Conservation (phyloP, 768 basidiomycete genomes). For the Phylloporus scabripes region DNA sequence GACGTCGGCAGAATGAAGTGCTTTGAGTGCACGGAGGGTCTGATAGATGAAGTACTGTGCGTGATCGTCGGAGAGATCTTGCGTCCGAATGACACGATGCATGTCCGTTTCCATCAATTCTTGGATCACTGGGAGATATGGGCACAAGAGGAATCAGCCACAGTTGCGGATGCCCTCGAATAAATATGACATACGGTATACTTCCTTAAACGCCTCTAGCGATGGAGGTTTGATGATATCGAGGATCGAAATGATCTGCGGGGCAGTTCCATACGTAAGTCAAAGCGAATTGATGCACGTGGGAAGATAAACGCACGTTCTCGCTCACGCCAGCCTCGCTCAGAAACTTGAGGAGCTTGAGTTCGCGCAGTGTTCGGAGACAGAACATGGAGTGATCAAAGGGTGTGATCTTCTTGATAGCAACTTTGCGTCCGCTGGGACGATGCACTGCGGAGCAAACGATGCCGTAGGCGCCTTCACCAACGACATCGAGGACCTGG, state of each 20-base stretch:
- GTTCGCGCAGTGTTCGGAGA: constrained; percentile 81
- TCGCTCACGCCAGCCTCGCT: constrained; percentile 87
- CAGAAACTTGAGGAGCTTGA: constrained; percentile 78
- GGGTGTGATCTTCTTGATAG: constrained; percentile 94
- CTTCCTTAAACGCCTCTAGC: constrained; percentile 82
- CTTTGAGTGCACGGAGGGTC: constrained; percentile 92
- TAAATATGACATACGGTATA: constrained; percentile 51
- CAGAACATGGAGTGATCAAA: constrained; percentile 97
- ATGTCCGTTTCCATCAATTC: constrained; percentile 96
- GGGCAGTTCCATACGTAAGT: background rate
- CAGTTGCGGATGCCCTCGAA: background rate
- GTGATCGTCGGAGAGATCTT: constrained; percentile 93
- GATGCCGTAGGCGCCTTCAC: constrained; percentile 91
- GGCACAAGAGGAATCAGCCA: constrained; percentile 1
- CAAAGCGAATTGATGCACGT: background rate
- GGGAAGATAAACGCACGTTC: constrained; percentile 47
- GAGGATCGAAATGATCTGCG: constrained; percentile 81
- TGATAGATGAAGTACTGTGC: constrained; percentile 93
- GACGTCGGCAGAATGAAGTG: constrained; percentile 93
- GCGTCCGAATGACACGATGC: constrained; percentile 94
- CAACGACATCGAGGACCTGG: constrained; percentile 81
- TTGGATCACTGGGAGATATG: constrained; percentile 59
- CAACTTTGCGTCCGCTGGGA: constrained; percentile 85
- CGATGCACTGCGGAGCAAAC: constrained; percentile 90
- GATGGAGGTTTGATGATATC: constrained; percentile 82